phyloP scores from a whole-genome alignment of 768 basidiomycete genomes.

The Mrakia blollopis region DNA sequence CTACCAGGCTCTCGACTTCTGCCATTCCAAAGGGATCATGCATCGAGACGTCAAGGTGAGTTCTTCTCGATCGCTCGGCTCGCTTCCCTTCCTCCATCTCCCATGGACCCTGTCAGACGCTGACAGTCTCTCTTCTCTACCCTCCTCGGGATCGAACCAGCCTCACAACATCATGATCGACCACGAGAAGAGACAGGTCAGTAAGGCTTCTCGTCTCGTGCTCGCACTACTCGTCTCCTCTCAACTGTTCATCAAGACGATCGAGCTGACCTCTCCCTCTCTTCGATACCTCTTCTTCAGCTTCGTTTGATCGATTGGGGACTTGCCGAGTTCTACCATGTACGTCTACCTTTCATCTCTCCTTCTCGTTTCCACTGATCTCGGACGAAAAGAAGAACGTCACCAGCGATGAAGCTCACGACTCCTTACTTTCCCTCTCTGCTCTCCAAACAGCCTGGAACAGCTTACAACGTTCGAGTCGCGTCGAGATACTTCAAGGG shows the following conservation, averaged over 20 bases:
- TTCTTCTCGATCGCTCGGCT: not conserved
- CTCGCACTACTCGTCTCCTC: not conserved
- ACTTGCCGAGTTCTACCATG: conserved; percentile 88
- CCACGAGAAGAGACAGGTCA: conserved; percentile 88
- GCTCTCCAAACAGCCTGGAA: conserved; percentile 55
- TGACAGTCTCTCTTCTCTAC: not conserved
- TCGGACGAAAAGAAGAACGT: not conserved
- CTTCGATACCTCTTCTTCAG: conserved; percentile 47
- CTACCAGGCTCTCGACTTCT: conserved; percentile 73
- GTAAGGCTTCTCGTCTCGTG: conserved; percentile 25
- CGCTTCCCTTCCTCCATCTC: not conserved
- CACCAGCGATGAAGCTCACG: not conserved
- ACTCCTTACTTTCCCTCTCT: not conserved
- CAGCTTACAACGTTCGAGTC: conserved; percentile 96
- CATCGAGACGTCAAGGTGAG: conserved; percentile 81
- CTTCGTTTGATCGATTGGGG: conserved; percentile 98
- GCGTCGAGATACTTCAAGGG: conserved; percentile 98
- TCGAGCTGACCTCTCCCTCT: not conserved
- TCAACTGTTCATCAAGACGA: too few species aligned
- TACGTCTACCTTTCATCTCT: not conserved
- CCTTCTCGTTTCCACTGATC: not conserved
- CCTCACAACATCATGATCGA: conserved; percentile 99
- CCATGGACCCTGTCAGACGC: not conserved
- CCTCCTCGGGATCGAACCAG: conserved; percentile 18
- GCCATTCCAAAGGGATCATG: conserved; percentile 98